Evolutionary conservation across 192 early-diverging fungal species (phyloP).

Genomic region (Phycomyces nitens): DNA sequence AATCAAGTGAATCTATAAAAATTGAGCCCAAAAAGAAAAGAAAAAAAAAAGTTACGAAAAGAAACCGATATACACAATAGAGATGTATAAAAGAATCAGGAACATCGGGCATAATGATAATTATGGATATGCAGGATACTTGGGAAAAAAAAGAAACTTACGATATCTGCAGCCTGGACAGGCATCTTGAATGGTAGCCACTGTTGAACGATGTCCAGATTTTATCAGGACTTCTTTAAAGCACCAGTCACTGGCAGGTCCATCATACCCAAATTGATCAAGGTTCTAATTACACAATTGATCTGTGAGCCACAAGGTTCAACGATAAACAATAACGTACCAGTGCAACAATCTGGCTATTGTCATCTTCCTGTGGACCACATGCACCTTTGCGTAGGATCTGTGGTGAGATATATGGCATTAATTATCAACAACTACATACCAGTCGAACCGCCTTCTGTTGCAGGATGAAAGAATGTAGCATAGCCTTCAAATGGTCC

Average conservation of each 20-base stretch:
- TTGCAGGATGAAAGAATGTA: conserved; percentile 7
- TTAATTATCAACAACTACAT: neutral
- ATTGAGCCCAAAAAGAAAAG: no score
- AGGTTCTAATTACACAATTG: conserved; percentile 31
- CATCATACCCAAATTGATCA: conserved; percentile 30
- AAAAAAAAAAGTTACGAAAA: neutral
- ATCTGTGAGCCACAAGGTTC: no score
- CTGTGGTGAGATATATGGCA: neutral
- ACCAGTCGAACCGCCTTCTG: conserved; percentile 2
- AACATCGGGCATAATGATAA: neutral
- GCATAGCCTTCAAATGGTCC: conserved; percentile 2
- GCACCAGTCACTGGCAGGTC: conserved; percentile 34
- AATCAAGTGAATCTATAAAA: conserved; percentile 14
- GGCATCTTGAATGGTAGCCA: conserved; percentile 40
- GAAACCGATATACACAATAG: neutral
- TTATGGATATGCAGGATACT: neutral
- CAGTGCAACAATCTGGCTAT: conserved; percentile 21
- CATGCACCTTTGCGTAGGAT: conserved; percentile 13
- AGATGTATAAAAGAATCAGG: neutral
- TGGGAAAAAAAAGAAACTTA: neutral
- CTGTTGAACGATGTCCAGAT: conserved; percentile 30
- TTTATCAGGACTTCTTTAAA: conserved; percentile 29
- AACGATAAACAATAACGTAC: neutral
- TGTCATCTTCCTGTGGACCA: conserved; percentile 15
- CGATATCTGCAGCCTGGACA: conserved; percentile 41